Base-by-base conservation (phyloP, 805 yeast species). In the Grigorovia jiainica region DNA sequence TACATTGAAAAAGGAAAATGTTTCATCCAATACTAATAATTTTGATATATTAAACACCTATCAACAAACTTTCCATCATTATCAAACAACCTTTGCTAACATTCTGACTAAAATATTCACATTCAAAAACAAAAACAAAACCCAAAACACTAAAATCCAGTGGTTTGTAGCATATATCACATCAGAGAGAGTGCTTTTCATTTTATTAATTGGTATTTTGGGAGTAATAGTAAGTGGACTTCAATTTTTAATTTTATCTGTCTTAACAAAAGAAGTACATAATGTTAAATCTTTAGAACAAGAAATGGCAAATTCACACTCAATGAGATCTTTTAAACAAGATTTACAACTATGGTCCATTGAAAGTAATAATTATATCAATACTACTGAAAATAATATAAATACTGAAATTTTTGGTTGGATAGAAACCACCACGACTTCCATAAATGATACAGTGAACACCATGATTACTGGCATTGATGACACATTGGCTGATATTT, bases 371-470 rank as follows among this genome's bases (percentile, higher is more conserved):
- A 43, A 41, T 0, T 75, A 75, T 43, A 63, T 89, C 7, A 49
- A 58, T 5, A 40, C 47, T 0, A 71, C 78, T 33, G 79, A 83
- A 53, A 47, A 48, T 1, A 56, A 57, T 3, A 60, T 87, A 25
- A 92, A 92, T 58, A 63, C 69, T 3, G 73, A 78, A 30, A 47
- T 87, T 13, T 76, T 89, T 46, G 83, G 84, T 0, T 75, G 83
- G 75, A 69, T 85, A 1, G 67, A 70, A 40, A 65, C 67, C 1
- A 71, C 87, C 0, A 74, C 92, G 0, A 51, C 57, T 0, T 57
- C 79, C 0, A 61, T 87, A 2, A 85, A 85, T 53, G 47, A 61
- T 7, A 83, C 95, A 0, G 66, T 86, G 1, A 61, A 70, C 17
- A 62, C 58, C 1, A 80, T 87, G 58, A 68, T 81, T 39, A 62